Evolutionary conservation across 164 flowering plant species (phyloP).

Genomic region (Sedum album): DNA sequence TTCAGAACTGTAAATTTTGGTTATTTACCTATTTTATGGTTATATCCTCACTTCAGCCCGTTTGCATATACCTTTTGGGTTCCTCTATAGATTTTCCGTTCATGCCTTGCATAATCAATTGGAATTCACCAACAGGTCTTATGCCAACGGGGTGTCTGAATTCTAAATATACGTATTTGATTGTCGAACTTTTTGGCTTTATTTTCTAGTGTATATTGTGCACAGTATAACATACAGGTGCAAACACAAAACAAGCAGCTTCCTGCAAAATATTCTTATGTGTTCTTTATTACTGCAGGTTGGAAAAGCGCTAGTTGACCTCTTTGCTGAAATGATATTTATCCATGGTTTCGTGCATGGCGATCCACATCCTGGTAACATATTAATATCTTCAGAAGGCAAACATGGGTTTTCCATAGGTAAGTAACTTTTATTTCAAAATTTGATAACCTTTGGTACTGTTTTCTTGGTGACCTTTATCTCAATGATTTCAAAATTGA

Average conservation of each 20-base stretch:
- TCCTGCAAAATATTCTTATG: not conserved
- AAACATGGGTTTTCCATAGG: slow-evolving; percentile 61
- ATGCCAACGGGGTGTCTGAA: not conserved
- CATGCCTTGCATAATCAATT: not conserved
- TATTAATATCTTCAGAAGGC: slow-evolving; percentile 69
- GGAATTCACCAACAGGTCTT: not conserved
- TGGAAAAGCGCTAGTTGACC: slow-evolving; percentile 62
- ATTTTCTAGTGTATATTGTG: not conserved
- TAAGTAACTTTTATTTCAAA: slow-evolving; percentile 22
- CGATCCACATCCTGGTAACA: slow-evolving; percentile 96
- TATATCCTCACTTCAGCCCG: not conserved
- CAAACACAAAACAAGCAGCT: not conserved
- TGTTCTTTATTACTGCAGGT: slow-evolving; percentile 36
- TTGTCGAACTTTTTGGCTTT: not conserved
- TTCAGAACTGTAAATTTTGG: not conserved
- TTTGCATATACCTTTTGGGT: not conserved
- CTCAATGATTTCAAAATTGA: slow-evolving; percentile 11
- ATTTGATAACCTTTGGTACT: not conserved
- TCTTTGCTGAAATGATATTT: slow-evolving; percentile 92
- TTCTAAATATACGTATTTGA: not conserved
- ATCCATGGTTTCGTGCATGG: slow-evolving; percentile 92
- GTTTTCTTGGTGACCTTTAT: not conserved
- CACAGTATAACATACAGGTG: not conserved
- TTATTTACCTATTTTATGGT: not conserved
- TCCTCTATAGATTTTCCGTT: too few species aligned